phyloP scores from a whole-genome alignment of 495 filamentous ascomycete genomes.

The Achaetomiella virescens region DNA sequence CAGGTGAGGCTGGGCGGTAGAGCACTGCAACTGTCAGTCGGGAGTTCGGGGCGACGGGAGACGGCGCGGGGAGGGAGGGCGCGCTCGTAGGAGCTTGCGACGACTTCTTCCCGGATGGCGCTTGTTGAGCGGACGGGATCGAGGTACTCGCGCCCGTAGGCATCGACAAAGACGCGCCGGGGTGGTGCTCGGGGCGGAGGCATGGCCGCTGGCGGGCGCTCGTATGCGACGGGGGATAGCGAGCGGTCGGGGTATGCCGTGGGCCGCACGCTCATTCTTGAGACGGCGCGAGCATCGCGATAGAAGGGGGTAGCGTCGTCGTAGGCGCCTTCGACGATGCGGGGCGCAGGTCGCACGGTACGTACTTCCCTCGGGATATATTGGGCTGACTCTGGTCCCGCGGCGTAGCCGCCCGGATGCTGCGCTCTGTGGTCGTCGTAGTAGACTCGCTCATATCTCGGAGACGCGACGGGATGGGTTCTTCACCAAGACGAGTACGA shows the following conservation, averaged over 20 bases:
- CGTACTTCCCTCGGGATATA: conserved; percentile 41
- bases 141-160: conserved; percentile 63
- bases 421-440: conserved; percentile 33
- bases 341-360: conserved; percentile 53
- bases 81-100: conserved; percentile 42
- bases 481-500: conserved; percentile 16
- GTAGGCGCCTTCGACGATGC: conserved; percentile 38
- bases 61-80: conserved; percentile 39
- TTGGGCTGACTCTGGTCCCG: conserved; percentile 23
- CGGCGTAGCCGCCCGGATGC: conserved; percentile 24
- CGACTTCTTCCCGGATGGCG: conserved; percentile 39
- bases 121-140: conserved; percentile 48
- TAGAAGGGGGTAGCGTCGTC: conserved; percentile 52
- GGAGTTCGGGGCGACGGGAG: conserved; percentile 45
- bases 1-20: conserved; percentile 37
- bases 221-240: conserved; percentile 50
- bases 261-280: conserved; percentile 40
- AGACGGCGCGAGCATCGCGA: conserved; percentile 39
- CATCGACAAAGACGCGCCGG: conserved; percentile 61
- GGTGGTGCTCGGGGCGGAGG: conserved; percentile 52
- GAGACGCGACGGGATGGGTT: conserved; percentile 20
- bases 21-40: conserved; percentile 43
- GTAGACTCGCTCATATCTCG: conserved; percentile 33
- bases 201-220: conserved; percentile 42
- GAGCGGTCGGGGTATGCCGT: conserved; percentile 51